Percentiles rank a stretch among this genome's conserved stretches.
Conservation (phyloP, 495 filamentous ascomycete genomes). For the Penicillium cinerascens region DNA sequence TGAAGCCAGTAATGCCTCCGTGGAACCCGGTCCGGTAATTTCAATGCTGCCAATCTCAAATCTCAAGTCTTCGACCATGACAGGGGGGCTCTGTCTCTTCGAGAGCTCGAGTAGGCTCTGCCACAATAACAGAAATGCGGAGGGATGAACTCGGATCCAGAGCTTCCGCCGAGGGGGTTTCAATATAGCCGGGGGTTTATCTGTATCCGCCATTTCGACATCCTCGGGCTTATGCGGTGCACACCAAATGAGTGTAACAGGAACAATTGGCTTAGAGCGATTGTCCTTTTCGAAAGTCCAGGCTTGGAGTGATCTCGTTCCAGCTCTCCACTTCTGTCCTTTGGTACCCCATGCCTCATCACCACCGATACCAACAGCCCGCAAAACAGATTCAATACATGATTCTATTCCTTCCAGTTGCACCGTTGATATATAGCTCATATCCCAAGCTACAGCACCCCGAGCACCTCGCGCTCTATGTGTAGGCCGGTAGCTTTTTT, state of each 20-base stretch:
- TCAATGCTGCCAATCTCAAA: constrained; percentile 96
- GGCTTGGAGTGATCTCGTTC: constrained; percentile 64
- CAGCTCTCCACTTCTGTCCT: constrained; percentile 70
- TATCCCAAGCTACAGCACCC: constrained; percentile 82
- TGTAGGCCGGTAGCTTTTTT: constrained; percentile 84
- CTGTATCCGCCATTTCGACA: constrained; percentile 32
- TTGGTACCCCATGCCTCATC: constrained; percentile 56
- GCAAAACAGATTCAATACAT: constrained; percentile 62
- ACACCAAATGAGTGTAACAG: constrained; percentile 71
- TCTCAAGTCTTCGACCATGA: constrained; percentile 82
- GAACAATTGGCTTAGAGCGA: constrained; percentile 61
- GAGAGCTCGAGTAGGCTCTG: constrained; percentile 65
- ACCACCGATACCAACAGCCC: constrained; percentile 53
- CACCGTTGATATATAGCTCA: constrained; percentile 90
- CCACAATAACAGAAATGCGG: constrained; percentile 83
- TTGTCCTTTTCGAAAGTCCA: constrained; percentile 61
- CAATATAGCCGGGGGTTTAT: constrained; percentile 17
- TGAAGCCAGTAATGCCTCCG: constrained; percentile 71
- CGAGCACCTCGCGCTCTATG: constrained; percentile 73
- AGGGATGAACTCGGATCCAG: constrained; percentile 80
- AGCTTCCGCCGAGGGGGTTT: constrained; percentile 54
- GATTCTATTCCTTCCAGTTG: constrained; percentile 64
- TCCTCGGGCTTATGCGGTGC: constrained; percentile 27
- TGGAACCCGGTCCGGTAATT: constrained; percentile 77
- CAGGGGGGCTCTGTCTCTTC: constrained; percentile 66